These are phyloP conservation scores for Tetrahymena malaccensis DNA, from an alignment of 73 alveolate species.

Conservation along the genomic window DNA sequence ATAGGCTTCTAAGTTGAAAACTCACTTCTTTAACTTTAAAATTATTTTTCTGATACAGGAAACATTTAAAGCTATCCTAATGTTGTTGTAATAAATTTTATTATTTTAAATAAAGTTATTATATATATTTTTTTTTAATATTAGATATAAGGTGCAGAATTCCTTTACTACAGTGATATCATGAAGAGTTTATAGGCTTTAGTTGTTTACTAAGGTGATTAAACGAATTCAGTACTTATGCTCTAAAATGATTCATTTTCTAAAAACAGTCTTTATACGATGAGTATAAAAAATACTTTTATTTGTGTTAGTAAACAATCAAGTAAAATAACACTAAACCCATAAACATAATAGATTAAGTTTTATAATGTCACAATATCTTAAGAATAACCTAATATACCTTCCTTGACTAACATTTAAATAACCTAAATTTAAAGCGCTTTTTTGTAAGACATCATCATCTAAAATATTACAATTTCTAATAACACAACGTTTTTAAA, in stretches of 20 bases:
- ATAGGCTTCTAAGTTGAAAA: background rate
- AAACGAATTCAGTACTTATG: background rate
- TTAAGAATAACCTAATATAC: background rate
- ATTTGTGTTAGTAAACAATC: background rate
- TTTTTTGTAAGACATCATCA: background rate
- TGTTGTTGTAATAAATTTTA: background rate
- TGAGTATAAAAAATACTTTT: background rate
- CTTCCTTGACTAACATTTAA: background rate
- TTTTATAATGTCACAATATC: background rate
- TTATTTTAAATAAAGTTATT: too few relatives aligned
- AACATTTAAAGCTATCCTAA: background rate
- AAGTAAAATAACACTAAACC: background rate
- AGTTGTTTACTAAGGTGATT: background rate
- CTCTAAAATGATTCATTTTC: background rate
- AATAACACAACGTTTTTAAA: background rate
- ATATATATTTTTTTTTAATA: background rate
- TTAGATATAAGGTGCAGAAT: background rate
- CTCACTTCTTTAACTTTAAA: background rate
- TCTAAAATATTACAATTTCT: background rate
- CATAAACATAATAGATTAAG: background rate
- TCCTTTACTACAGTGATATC: background rate
- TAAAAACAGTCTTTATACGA: background rate
- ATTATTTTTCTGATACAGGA: background rate
- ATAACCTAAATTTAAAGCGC: background rate
- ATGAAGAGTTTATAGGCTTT: background rate